These are phyloP conservation scores for Cytospora piceae DNA, from an alignment of 2,329 filamentous ascomycete species.

Conservation along the genomic window DNA sequence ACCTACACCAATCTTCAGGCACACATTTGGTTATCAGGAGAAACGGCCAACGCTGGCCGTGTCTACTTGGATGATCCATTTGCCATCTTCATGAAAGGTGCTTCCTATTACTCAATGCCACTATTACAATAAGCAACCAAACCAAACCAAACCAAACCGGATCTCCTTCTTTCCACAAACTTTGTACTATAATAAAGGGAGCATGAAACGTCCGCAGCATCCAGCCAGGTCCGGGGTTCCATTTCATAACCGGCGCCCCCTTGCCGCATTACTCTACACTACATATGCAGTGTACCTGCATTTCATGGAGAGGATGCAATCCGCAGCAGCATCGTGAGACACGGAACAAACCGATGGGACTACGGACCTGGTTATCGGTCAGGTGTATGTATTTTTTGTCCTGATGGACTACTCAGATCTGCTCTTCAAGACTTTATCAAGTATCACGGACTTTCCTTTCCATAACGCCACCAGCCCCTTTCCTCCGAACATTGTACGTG, in stretches of 20 bases:
- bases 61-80: neutral
- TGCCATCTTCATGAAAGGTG: neutral
- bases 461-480: neutral
- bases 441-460: neutral
- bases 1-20: neutral
- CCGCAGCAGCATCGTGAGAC: neutral
- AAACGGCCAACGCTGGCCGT: neutral
- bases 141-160: neutral
- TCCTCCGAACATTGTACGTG: neutral
- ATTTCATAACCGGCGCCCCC: neutral
- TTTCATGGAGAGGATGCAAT: neutral
- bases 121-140: neutral
- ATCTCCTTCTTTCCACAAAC: neutral
- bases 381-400: too few species aligned
- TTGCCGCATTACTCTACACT: neutral
- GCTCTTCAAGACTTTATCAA: neutral
- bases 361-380: neutral
- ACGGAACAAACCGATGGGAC: neutral
- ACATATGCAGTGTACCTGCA: conserved; percentile 2
- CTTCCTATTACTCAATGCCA: neutral
- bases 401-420: neutral
- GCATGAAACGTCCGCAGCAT: neutral
- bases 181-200: neutral
- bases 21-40: neutral
- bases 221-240: neutral